Percentiles rank a stretch among this genome's conserved stretches.
These are phyloP conservation scores for Lachnellula hyalina DNA, from an alignment of 2,329 filamentous ascomycete genomes.

Conservation along the genomic window DNA sequence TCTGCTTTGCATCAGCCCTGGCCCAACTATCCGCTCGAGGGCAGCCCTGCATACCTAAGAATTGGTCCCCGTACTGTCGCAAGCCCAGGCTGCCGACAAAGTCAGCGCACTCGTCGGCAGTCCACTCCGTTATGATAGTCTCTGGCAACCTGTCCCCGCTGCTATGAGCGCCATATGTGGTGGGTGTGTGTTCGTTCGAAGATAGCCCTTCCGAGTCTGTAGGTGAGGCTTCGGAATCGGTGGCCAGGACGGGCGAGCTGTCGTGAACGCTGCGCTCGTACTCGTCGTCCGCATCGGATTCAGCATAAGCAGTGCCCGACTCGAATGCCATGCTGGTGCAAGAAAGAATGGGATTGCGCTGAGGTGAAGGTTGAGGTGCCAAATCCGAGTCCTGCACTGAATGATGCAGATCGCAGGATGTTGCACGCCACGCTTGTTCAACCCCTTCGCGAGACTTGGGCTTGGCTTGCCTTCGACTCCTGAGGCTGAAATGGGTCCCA, in stretches of 20 bases:
- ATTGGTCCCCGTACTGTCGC: constrained; percentile 74
- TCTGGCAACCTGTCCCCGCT: constrained; percentile 64
- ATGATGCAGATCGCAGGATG: neutral
- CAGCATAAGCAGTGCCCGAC: constrained; percentile 65
- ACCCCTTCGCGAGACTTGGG: too few relatives aligned
- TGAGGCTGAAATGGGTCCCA: too few relatives aligned
- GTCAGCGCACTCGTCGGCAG: constrained; percentile 81
- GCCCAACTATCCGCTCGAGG: constrained; percentile 1
- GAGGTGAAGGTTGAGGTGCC: neutral
- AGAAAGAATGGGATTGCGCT: neutral
- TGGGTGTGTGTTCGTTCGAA: constrained; percentile 66
- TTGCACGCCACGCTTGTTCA: neutral
- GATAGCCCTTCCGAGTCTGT: constrained; percentile 69
- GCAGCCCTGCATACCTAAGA: constrained; percentile 60
- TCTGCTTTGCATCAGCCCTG: constrained; percentile 49
- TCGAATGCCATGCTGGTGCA: constrained; percentile 47
- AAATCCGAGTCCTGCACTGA: neutral
- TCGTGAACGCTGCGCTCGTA: constrained; percentile 69
- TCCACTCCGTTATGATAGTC: constrained; percentile 75
- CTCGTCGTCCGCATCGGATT: constrained; percentile 78
- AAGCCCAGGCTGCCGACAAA: constrained; percentile 78
- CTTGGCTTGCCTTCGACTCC: too few relatives aligned
- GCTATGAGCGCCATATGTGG: constrained; percentile 64
- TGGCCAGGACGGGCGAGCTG: constrained; percentile 59
- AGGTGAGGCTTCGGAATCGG: constrained; percentile 63